Evolutionary conservation across 306 rosid species (phyloP).

Genomic region (Vigna reflexopilosa): DNA sequence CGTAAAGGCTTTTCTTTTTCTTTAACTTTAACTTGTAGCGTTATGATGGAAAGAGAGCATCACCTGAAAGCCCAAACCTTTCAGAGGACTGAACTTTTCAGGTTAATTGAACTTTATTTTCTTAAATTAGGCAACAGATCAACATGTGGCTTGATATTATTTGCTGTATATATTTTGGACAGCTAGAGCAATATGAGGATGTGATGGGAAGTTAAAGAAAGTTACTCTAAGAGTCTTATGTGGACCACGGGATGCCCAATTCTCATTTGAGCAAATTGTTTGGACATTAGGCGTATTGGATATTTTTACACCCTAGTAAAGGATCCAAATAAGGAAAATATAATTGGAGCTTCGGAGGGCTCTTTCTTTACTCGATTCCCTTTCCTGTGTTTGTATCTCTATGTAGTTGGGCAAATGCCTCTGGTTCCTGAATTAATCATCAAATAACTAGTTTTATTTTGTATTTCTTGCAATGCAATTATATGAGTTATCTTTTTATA

Average conservation of each 20-base stretch:
- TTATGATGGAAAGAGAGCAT: constrained; percentile 69
- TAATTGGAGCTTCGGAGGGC: constrained; percentile 37
- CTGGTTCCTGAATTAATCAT: constrained; percentile 43
- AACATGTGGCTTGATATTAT: constrained; percentile 42
- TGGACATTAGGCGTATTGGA: constrained; percentile 44
- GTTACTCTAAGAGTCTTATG: constrained; percentile 40
- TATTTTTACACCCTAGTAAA: constrained; percentile 41
- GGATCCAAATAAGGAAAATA: constrained; percentile 49
- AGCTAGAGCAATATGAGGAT: constrained; percentile 49
- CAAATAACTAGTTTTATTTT: constrained; percentile 38
- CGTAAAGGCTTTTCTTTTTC: constrained; percentile 22
- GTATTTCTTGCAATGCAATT: constrained; percentile 41
- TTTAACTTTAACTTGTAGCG: constrained; percentile 62
- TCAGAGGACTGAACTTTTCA: constrained; percentile 55
- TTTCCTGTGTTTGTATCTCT: constrained; percentile 32
- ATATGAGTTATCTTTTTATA: background rate
- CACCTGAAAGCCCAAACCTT: constrained; percentile 59
- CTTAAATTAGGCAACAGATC: constrained; percentile 45
- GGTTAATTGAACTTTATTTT: constrained; percentile 44
- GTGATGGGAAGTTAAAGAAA: constrained; percentile 42
- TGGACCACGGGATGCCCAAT: constrained; percentile 29
- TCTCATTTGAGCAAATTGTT: constrained; percentile 42
- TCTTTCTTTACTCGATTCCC: constrained; percentile 32
- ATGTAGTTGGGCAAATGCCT: constrained; percentile 49
- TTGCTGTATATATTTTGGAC: constrained; percentile 48